Base-by-base conservation (phyloP, 2,329 filamentous ascomycete species). In the Apiospora arundinis region DNA sequence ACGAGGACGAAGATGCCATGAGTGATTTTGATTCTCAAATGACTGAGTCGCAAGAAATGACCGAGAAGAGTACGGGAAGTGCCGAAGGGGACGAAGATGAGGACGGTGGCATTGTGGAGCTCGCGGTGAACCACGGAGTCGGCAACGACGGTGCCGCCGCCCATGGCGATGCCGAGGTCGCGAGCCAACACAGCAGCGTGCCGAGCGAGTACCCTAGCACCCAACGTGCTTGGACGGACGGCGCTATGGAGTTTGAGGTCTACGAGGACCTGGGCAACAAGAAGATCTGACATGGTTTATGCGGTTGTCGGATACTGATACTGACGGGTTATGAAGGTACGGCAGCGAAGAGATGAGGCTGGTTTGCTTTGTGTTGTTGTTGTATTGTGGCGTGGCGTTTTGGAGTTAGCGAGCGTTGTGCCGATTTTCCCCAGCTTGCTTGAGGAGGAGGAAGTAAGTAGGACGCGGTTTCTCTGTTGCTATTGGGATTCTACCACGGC, bases 171-270 rank as follows among this genome's bases (percentile, higher is more conserved):
- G 73, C 73, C n/a, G 81, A 78, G 70, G 82, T 82, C 40, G 74
- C 74, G 56, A 83, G 81, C 69, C 79, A 83, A 52, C 75, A 73
- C 44, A 89, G 87, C 75, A 87, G 86, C 77, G 83, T 84, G 74
- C 88, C 88, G 1, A 88, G 85, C 23, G 88, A 90, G 75, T 90
- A 90, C 74, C 85, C 87, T 7, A 88, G 84, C 76, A 88, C 84
- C 16, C 85, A 86, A 72, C 81, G 78, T 21, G 80, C 81, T 11
- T 86, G 83, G 83, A 18, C 40, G 2, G 63, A 67, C n/a, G 70
- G 49, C 14, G 44, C 44, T 1, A 67, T 52, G 46, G 69, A 70
- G 4, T 75, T 75, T 40, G 66, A 21, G n/a, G 73, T 73, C 14
- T 71, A 71, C 46, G 74, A 74, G 56, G 74, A 74, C 23, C 40